Base-by-base conservation (phyloP, 1,284 basidiomycete species). In the Irpex rosettiformis region DNA sequence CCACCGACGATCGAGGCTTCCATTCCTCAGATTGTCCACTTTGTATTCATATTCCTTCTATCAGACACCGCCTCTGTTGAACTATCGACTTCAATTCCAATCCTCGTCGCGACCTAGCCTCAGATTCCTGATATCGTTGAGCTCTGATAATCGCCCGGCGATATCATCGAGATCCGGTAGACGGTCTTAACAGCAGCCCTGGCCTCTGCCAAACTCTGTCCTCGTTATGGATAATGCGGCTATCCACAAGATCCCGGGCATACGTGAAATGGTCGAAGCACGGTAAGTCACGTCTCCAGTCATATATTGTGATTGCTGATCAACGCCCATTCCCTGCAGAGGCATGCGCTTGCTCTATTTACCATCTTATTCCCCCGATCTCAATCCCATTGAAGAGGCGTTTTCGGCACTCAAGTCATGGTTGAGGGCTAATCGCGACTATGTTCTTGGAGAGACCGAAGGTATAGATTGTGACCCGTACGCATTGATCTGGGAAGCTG, bases 211-310 rank as follows among this genome's bases (percentile, higher is more conserved):
- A 6, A 72, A 75, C 33, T 73, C 71, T 5, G 73, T 75, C 0
- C 37, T 76, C 24, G 63, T 74, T 8, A 70, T 74, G 67, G 73
- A 75, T 60, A 75, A 75, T 61, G 67, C 68, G 21, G 52, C 62
- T 8, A 72, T 73, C 37, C 74, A 75, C 58, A 64, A 73, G 24
- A 42, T 60, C 28, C 56, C 58, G 10, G 72, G 63, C 8, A 52
- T 74, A n/a, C 55, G 58, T 24, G 68, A 75, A 48, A 62, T 74
- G 58, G 61, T 75, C 24, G 65, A 68, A 54, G 67, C 58, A 28
- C 54, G 68, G 73, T 75, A 61, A 37, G 65, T 52, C 8, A n/a
- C 27, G 43, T 18, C 56, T 40, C 8, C 22, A n/a, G 33, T 5
- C 13, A 37, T 37, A n/a, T 13, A 18, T n/a, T n/a, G 24, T 56